These are phyloP conservation scores for Schizophyllum commune DNA, from an alignment of 1,284 basidiomycete species.

Conservation along the genomic window DNA sequence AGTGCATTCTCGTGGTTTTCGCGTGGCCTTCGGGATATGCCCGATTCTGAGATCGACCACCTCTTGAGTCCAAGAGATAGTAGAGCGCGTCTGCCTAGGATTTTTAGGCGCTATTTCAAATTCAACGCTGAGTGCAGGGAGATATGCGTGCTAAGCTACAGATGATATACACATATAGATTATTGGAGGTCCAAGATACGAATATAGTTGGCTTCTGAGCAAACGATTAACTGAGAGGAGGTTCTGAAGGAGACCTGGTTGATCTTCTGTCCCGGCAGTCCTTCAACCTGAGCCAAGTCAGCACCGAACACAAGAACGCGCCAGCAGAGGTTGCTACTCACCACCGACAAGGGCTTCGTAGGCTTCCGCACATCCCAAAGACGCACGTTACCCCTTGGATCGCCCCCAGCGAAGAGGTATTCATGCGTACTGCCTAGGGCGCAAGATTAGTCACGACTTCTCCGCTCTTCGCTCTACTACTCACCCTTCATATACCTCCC, in stretches of 20 bases:
- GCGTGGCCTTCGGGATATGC: no score
- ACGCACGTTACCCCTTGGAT: conserved; percentile 32
- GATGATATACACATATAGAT: not conserved
- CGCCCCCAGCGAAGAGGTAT: conserved; percentile 35
- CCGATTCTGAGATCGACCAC: no score
- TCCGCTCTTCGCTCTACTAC: not conserved
- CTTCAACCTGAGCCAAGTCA: not conserved
- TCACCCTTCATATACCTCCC: conserved; percentile 39
- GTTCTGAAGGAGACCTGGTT: conserved; percentile 24
- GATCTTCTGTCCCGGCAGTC: conserved; percentile 21
- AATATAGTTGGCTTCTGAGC: conserved; percentile 24
- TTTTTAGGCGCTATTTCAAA: no score
- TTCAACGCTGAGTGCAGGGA: no score
- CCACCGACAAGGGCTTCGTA: conserved; percentile 15
- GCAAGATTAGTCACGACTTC: not conserved
- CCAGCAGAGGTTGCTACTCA: conserved; percentile 8
- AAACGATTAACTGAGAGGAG: conserved; percentile 22
- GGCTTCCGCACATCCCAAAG: conserved; percentile 42
- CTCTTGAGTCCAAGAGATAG: no score
- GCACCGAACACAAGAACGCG: not conserved
- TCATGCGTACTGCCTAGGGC: conserved; percentile 14
- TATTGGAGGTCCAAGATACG: conserved; percentile 5
- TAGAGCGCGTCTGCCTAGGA: no score
- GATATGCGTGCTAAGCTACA: no score
- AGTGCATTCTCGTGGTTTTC: no score